Base-by-base conservation (phyloP, 805 yeast species). In the Spencermartinsiella europaea region DNA sequence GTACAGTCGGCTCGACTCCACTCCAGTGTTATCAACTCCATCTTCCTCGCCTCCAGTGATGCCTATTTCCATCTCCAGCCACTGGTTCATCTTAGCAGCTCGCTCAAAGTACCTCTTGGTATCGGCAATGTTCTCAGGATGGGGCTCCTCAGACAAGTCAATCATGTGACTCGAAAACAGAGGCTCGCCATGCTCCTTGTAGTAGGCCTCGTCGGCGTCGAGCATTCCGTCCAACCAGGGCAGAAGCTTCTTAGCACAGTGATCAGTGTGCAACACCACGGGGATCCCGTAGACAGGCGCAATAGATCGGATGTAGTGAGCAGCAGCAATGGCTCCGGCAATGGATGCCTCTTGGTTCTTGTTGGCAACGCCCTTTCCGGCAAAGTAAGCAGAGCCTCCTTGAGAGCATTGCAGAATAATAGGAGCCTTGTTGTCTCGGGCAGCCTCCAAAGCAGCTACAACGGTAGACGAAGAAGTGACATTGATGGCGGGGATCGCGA, bases 31-130 rank as follows among this genome's bases (percentile, higher is more conserved):
- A 84, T 93, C 93, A 66, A 93, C 99, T 83, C 99, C 99, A 69
- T 93, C 99, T 77, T 93, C 99, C 79, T 93, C 99, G 83, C 99
- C 99, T 76, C 99, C 99, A 70, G 99, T 93, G 82, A 93, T 93
- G 82, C 99, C 99, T 69, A 93, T 93, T 80, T 93, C 99, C 99
- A 93, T 93, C 81, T 93, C 99, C 69, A 93, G 81, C 93, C 93
- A 93, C 78, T 91, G 98, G 75, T 80, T 77, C 81, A 91, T 77
- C 76, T 85, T 88, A 70, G 95, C 74, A 82, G 87, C 88, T 75
- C 95, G 87, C 71, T 77, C 77, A 76, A 93, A 91, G 82, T 93
- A 93, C 75, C 87, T 83, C 72, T 73, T 95, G 80, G 97, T 90
- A 57, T 86, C 84, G 55, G 80, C 82, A 63, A 93, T 91, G 85